Evolutionary conservation across 2,329 filamentous ascomycete species (phyloP), one percentile per base, ranked within the genome.

Genomic region (Fusarium redolens): DNA sequence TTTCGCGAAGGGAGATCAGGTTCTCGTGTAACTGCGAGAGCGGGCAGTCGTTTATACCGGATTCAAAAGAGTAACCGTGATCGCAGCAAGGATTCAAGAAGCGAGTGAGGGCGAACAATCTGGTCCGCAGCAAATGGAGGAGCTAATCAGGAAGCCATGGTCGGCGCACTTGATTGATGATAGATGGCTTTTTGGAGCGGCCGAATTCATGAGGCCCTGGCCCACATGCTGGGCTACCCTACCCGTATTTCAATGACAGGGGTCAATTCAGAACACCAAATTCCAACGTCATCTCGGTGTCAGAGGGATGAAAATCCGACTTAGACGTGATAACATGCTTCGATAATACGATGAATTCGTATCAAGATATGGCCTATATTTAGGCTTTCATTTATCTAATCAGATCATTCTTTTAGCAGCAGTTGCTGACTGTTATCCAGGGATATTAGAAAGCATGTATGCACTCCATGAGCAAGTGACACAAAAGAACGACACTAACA

Each of bases 231-330:
- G 58, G 57, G 54, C 56, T 50, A 44, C 25, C 48, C 48, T 54
- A 37, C 28, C 65, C 64, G 56, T 68, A 57, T 73, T 52, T 40
- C 22, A 58, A 51, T 43, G 68, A 54, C 72, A 76, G 74, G 71
- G 74, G 62, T 70, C 31, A 31, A 18, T n/a, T 30, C n/a, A 71
- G 48, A 58, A 61, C 51, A 45, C 58, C 51, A 67, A 61, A 48
- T 58, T 64, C 61, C 38, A 77, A 75, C 75, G 75, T 75, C 72
- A 71, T 75, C 62, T 78, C 76, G 76, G 76, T 65, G 6, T n/a
- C 76, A 76, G 76, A 56, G 45, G 31, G 54, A 75, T 54, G 43
- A 76, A 71, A 65, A 67, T 75, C 76, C 76, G 76, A 43, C 28
- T 54, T 22, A 47, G 48, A 56, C 35, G 52, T 43, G 30, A n/a